Conservation (phyloP, 768 basidiomycete species). For the Trametes cingulata region DNA sequence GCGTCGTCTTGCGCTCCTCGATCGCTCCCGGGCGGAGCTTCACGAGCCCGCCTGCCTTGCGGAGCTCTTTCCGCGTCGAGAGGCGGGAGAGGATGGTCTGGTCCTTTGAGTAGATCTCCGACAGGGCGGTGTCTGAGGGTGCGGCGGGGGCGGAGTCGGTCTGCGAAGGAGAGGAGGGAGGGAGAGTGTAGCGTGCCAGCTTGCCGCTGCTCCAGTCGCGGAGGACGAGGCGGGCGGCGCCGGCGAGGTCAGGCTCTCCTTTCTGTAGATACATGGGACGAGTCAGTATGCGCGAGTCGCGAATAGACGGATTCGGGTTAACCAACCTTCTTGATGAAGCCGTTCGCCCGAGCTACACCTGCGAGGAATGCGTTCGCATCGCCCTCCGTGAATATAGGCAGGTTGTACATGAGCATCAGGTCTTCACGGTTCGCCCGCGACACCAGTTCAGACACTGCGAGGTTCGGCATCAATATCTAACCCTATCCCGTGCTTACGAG, state of each 20-base stretch:
- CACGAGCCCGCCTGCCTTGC: slow-evolving; percentile 52
- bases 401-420: slow-evolving; percentile 84
- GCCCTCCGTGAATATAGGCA: slow-evolving; percentile 75
- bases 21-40: slow-evolving; percentile 43
- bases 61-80: slow-evolving; percentile 64
- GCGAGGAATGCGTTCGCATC: slow-evolving; percentile 74
- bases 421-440: slow-evolving; percentile 72
- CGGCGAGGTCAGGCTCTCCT: slow-evolving; percentile 69
- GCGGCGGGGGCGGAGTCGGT: slow-evolving; percentile 2
- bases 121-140: slow-evolving; percentile 22
- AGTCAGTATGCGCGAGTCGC: not conserved
- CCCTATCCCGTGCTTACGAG: not conserved
- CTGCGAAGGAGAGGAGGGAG: slow-evolving; percentile 34
- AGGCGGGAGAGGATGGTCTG: slow-evolving; percentile 49
- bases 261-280: slow-evolving; percentile 44
- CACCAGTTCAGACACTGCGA: slow-evolving; percentile 62
- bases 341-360: slow-evolving; percentile 71
- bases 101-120: slow-evolving; percentile 47
- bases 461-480: not conserved
- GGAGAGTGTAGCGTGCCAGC: slow-evolving; percentile 70
- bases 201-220: slow-evolving; percentile 83
- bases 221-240: slow-evolving; percentile 76
- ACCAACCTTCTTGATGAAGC: slow-evolving; percentile 75
- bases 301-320: not conserved
- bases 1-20: slow-evolving; percentile 44